Base-by-base conservation (phyloP, 768 basidiomycete species). In the Tylopilus felleus region DNA sequence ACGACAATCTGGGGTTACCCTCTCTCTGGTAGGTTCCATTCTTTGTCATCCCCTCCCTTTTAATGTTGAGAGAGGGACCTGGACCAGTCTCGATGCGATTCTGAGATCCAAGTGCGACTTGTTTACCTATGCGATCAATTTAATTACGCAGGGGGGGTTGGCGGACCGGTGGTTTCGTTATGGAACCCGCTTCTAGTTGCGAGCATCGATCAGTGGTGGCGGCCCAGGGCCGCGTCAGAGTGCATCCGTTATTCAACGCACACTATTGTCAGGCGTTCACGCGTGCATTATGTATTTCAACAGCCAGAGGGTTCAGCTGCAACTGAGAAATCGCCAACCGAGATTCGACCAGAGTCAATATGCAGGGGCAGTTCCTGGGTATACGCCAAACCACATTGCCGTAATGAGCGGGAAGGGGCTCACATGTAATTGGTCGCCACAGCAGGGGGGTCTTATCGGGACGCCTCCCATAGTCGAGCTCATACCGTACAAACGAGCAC, bases 401-500 rank as follows among this genome's bases (percentile, higher is more conserved):
- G 65, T 71, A 69, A 71, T 41, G 56, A 58, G 57, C 43, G 55
- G 62, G 25, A 52, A 48, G 23, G 31, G 39, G 36, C 21, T 45
- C 60, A 53, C 58, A 51, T 53, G 44, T 50, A 43, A 66, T 47
- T 57, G 51, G 42, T 49, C 55, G 60, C 62, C 56, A 61, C 47
- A 31, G 53, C 53, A 35, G 45, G 43, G 25, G 35, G 44, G 49
- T 49, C 44, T 36, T 44, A 46, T 39, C 39, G 51, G 48, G 49
- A 47, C 50, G 31, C 49, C 53, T 56, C 53, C 21, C 33, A 49
- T 27, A 27, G 48, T 33, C 46, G 5, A 45, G 25, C 33, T 36
- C 28, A 40, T 46, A 49, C 55, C 47, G 21, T 35, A 17, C 25
- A 27, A 27, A 27, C 25, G 17, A 16, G 6, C 33, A 35, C 19